phyloP scores from a whole-genome alignment of 139 green algal species.

The Chlorella sorokiniana region DNA sequence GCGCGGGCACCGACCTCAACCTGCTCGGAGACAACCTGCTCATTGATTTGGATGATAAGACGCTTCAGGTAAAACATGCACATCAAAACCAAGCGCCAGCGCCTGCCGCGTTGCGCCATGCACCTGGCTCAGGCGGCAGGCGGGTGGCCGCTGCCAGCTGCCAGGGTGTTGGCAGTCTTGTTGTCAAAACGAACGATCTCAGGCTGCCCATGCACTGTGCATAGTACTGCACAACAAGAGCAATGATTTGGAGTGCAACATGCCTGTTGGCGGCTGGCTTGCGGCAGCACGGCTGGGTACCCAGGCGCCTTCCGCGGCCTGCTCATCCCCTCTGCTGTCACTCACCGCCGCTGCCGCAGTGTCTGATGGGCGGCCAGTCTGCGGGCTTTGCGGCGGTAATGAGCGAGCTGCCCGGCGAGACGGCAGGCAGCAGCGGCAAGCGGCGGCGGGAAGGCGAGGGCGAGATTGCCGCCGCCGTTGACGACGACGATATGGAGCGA shows the following conservation, averaged over 20 bases:
- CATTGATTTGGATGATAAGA: slow-evolving; percentile 52
- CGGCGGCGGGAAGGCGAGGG: neutral
- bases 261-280: too few relatives aligned
- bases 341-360: slow-evolving; percentile 12
- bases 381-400: slow-evolving; percentile 5
- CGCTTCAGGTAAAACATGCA: slow-evolving; percentile 25
- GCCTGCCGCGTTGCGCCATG: neutral
- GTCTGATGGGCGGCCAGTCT: slow-evolving; percentile 30
- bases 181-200: too few relatives aligned
- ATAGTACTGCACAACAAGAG: too few relatives aligned
- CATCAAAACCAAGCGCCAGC: neutral
- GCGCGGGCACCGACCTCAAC: slow-evolving; percentile 17
- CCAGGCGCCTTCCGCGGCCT: neutral
- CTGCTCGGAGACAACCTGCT: slow-evolving; percentile 22
- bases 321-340: neutral
- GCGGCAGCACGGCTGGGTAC: too few relatives aligned
- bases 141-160: too few relatives aligned
- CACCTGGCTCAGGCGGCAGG: neutral
- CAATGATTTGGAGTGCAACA: too few relatives aligned
- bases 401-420: neutral
- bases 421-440: slow-evolving; percentile 22
- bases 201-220: too few relatives aligned
- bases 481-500: neutral
- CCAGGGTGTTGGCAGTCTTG: too few relatives aligned
- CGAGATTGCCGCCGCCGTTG: neutral